Conservation (phyloP, 2,329 filamentous ascomycete genomes). For the Daldinia sp. region DNA sequence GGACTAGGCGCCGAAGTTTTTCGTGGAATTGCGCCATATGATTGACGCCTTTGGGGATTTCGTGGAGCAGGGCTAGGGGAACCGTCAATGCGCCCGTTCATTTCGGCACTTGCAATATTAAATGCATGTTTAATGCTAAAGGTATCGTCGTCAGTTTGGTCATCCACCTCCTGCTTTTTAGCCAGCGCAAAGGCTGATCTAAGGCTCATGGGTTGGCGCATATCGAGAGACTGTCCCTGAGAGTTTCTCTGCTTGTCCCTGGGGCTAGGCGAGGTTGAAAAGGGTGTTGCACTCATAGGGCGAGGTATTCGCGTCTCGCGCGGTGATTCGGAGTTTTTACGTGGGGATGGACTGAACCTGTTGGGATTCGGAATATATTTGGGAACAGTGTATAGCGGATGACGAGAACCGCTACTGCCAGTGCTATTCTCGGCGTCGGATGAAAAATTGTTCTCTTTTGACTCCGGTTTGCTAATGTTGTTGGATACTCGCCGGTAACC, state of each 20-base stretch:
- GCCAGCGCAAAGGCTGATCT: conserved; percentile 48
- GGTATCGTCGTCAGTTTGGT: conserved; percentile 43
- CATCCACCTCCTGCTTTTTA: conserved; percentile 28
- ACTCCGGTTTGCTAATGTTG: conserved; percentile 38
- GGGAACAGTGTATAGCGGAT: conserved; percentile 33
- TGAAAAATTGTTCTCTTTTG: conserved; percentile 46
- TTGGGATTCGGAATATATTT: conserved; percentile 34
- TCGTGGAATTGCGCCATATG: conserved; percentile 30
- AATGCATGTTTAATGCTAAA: conserved; percentile 47
- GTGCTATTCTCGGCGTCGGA: conserved; percentile 43
- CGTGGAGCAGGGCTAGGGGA: conserved; percentile 52
- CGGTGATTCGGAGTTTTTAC: conserved; percentile 36
- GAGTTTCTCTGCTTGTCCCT: conserved; percentile 21
- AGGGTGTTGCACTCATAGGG: conserved; percentile 35
- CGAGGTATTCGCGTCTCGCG: conserved; percentile 49
- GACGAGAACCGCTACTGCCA: conserved; percentile 28
- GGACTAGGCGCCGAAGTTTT: conserved; percentile 45
- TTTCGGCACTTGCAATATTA: conserved; percentile 48
- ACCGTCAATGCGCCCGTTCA: conserved; percentile 47
- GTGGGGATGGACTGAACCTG: conserved; percentile 33
- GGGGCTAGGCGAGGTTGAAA: conserved; percentile 15
- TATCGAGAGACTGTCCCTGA: conserved; percentile 34
- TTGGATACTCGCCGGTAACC: conserved; percentile 31
- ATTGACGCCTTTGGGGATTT: conserved; percentile 42
- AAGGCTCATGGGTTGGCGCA: conserved; percentile 49